Evolutionary conservation across 257 asterid genomes (phyloP).

Genomic region (Lantana camara): DNA sequence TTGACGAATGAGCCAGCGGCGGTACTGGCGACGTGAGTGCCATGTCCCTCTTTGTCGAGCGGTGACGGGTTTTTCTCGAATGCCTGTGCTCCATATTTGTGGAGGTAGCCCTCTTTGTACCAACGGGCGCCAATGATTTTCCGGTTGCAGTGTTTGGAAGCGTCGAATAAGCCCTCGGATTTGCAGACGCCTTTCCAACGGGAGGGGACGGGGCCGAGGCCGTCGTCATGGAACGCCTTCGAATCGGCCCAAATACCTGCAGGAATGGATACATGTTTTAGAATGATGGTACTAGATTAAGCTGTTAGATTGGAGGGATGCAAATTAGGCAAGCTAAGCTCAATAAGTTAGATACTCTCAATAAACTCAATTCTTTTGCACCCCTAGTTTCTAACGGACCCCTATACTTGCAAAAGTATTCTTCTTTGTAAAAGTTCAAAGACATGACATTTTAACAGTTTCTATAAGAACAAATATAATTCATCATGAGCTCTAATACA

Average conservation of each 20-base stretch:
- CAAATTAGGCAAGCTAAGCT: too few species aligned
- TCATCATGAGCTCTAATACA: too few species aligned
- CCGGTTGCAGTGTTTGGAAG: conserved; percentile 12
- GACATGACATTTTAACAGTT: too few species aligned
- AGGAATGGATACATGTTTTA: not conserved
- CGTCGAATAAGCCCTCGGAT: conserved; percentile 7
- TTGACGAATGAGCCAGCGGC: conserved; percentile 22
- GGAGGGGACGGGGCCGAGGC: conserved; percentile 22
- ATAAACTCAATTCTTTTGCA: too few species aligned
- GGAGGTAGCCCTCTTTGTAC: conserved; percentile 14
- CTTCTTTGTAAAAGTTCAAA: too few species aligned
- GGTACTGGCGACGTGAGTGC: conserved; percentile 37
- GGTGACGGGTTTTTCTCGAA: conserved; percentile 7
- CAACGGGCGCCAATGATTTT: conserved; percentile 21
- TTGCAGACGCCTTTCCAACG: conserved; percentile 28
- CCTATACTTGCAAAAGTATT: too few species aligned
- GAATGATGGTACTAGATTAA: too few species aligned
- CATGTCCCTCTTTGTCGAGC: conserved; percentile 25
- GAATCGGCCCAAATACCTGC: conserved; percentile 7
- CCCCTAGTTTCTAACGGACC: too few species aligned
- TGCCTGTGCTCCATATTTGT: not conserved
- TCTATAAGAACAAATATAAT: too few species aligned
- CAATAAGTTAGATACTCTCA: too few species aligned
- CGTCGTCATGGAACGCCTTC: conserved; percentile 26
- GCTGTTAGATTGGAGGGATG: too few species aligned